Evolutionary conservation across 495 filamentous ascomycete genomes (phyloP).

Genomic region (Bacidia rubella): DNA sequence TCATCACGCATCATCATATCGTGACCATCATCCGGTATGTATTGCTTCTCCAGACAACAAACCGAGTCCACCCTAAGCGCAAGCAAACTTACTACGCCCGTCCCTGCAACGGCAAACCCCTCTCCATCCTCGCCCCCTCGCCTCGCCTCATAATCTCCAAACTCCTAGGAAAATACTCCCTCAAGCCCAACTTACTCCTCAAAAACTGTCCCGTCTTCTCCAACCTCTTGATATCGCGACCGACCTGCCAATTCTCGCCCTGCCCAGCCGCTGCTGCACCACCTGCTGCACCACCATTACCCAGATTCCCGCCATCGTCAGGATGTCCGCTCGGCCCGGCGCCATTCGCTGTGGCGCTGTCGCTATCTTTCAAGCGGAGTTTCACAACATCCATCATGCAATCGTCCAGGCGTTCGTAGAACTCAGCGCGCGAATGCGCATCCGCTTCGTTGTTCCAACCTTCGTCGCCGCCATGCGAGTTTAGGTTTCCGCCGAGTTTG

Average conservation of each 20-base stretch:
- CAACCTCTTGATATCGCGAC: conserved; percentile 34
- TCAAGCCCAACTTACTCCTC: conserved; percentile 29
- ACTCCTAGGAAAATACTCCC: conserved; percentile 33
- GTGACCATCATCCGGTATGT: too few species aligned
- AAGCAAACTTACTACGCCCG: background rate
- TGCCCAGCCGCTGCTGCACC: conserved; percentile 22
- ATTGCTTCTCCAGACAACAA: too few species aligned
- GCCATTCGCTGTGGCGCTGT: conserved; percentile 1
- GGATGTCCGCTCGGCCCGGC: background rate
- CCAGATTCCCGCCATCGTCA: background rate
- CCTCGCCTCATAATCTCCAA: conserved; percentile 30
- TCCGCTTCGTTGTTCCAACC: conserved; percentile 28
- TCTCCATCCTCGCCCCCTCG: conserved; percentile 4
- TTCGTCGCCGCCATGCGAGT: conserved; percentile 36
- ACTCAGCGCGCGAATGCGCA: conserved; percentile 26
- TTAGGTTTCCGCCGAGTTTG: conserved; percentile 38
- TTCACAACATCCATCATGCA: conserved; percentile 34
- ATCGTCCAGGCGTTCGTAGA: conserved; percentile 30
- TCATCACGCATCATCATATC: too few species aligned
- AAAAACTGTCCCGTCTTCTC: conserved; percentile 36
- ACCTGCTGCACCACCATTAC: background rate
- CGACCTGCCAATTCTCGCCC: conserved; percentile 26
- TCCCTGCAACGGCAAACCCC: conserved; percentile 1
- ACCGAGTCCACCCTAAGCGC: too few species aligned
- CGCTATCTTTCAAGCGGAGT: conserved; percentile 24